Evolutionary conservation across 164 flowering plant genomes (phyloP).

Genomic region (Pachysandra terminalis): DNA sequence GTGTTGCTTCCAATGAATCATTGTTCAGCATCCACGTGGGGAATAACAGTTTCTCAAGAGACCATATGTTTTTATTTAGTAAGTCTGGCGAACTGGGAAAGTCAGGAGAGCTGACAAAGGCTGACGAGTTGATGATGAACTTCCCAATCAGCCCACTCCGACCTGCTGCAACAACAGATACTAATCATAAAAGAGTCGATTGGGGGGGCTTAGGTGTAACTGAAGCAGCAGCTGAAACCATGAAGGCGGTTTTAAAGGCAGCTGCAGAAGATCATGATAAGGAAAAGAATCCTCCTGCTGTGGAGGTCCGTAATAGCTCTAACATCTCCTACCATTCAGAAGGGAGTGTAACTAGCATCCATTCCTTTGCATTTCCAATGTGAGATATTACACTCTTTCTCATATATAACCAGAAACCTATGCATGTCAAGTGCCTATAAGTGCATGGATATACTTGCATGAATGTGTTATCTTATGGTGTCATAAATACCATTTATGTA

Average conservation of each 20-base stretch:
- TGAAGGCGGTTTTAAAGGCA: conserved; percentile 15
- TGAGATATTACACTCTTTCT: conserved; percentile 26
- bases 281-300: not conserved
- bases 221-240: too few species aligned
- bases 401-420: not conserved
- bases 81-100: conserved; percentile 32
- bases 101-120: conserved; percentile 25
- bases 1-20: conserved; percentile 85
- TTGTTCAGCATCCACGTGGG: too few species aligned
- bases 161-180: not conserved
- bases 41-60: too few species aligned
- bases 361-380: conserved; percentile 60
- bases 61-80: conserved; percentile 23
- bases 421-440: too few species aligned
- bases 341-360: conserved; percentile 32
- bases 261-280: conserved; percentile 12
- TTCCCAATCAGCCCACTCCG: conserved; percentile 18
- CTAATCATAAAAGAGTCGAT: conserved; percentile 10
- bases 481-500: too few species aligned
- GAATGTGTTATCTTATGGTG: too few species aligned
- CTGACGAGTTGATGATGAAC: conserved; percentile 25
- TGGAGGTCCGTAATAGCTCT: conserved; percentile 10
- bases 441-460: too few species aligned
- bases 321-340: conserved; percentile 35
- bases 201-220: conserved; percentile 6